Percentiles rank a stretch among this genome's conserved stretches.
phyloP scores from a whole-genome alignment of 2,329 filamentous ascomycete species.

The Gaeumannomyces tritici region DNA sequence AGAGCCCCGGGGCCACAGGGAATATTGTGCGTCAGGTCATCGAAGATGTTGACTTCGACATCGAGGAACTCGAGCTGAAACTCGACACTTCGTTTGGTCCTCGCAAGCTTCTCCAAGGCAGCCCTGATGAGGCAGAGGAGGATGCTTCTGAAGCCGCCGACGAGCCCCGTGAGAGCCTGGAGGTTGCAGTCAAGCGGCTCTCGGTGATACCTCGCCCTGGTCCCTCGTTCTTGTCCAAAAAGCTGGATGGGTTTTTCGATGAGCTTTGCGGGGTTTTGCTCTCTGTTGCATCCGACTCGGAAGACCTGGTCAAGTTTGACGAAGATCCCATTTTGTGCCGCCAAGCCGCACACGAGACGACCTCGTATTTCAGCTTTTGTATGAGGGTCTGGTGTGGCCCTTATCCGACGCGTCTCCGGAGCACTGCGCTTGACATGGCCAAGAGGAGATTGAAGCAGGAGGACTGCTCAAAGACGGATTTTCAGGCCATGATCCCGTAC shows the following conservation, averaged over 20 bases:
- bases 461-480: constrained; percentile 45
- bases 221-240: constrained; percentile 42
- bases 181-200: constrained; percentile 27
- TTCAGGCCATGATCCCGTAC: constrained; percentile 80
- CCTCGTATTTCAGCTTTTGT: constrained; percentile 68
- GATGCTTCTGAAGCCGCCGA: constrained; percentile 17
- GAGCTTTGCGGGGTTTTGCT: constrained; percentile 52
- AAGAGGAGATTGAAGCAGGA: constrained; percentile 44
- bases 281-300: constrained; percentile 35
- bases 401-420: constrained; percentile 58
- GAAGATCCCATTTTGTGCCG: constrained; percentile 43
- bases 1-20: constrained; percentile 46
- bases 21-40: constrained; percentile 59
- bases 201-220: constrained; percentile 16
- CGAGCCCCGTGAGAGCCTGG: constrained; percentile 24
- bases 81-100: constrained; percentile 61
- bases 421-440: constrained; percentile 58
- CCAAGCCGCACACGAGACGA: constrained; percentile 43
- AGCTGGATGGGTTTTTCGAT: constrained; percentile 42
- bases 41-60: constrained; percentile 57
- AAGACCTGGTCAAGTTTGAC: constrained; percentile 40
- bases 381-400: constrained; percentile 64
- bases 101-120: constrained; percentile 37
- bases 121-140: constrained; percentile 30
- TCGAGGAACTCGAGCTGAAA: constrained; percentile 66